Evolutionary conservation across 1,284 basidiomycete genomes (phyloP), one percentile per base, ranked within the genome.

Genomic region (Ganoderma lingzhi): DNA sequence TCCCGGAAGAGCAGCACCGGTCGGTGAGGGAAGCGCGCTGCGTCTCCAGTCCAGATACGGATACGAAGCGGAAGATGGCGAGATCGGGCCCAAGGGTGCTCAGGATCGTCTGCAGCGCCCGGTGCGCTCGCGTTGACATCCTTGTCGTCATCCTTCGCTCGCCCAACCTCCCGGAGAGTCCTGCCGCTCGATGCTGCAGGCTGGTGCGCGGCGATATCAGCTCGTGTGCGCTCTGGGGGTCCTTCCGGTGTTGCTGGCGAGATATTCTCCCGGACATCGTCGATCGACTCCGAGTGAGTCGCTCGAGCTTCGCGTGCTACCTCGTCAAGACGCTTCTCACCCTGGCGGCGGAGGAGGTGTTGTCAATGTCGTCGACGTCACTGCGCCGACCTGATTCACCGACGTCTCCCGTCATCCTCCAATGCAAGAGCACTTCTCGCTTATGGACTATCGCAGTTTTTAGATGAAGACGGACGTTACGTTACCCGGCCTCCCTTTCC

Each of bases 101-200:
- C 71, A 68, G 69, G 68, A 67, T 63, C 62, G 67, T 73, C 70
- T 63, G 70, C 73, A 73, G 72, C 75, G 78, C 78, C 76, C 60
- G 77, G 76, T 62, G 76, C 78, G 76, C 70, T 66, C 68, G 63
- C 58, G 65, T 35, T 66, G 63, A 68, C 69, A 53, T 63, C 68
- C 72, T 67, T 66, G 23, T 44, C 53, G 58, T 72, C 59, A 37
- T 63, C 62, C 62, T 65, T 69, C 66, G 59, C 53, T 66, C 71
- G 55, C 65, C 71, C 64, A 70, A 68, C 76, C 77, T 70, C 69
- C 68, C 75, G 76, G 77, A 80, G 80, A 80, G 76, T 78, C 80
- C 79, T 79, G 78, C 78, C 76, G 82, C 84, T 86, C 73, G 86
- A 87, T 68, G 83, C 81, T 78, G 80, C 80, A 78, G 83, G 80